These are phyloP conservation scores for Botrytis fabae DNA, from an alignment of 2,329 filamentous ascomycete genomes.

Conservation along the genomic window DNA sequence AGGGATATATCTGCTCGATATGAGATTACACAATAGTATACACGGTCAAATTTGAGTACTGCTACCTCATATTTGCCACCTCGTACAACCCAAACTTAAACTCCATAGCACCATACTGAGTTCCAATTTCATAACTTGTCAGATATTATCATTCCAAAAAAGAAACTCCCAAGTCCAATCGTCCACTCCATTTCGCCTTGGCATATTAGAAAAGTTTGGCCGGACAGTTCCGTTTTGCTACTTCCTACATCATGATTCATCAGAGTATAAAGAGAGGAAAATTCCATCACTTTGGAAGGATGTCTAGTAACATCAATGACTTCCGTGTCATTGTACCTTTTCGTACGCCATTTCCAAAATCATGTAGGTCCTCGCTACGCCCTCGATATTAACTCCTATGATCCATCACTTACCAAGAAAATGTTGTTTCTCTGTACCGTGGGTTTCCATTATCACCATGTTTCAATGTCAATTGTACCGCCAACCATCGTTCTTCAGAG, in stretches of 20 bases:
- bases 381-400: conserved; percentile 11
- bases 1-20: background rate
- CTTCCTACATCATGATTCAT: background rate
- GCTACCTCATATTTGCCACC: background rate
- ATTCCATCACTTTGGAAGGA: background rate
- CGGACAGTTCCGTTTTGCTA: background rate
- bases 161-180: background rate
- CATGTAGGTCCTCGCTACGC: conserved; percentile 4
- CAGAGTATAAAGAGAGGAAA: background rate
- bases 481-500: conserved; percentile 39
- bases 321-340: background rate
- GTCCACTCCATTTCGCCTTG: background rate
- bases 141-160: background rate
- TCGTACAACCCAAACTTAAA: background rate
- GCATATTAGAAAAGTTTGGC: background rate
- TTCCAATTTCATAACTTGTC: background rate
- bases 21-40: conserved; percentile 22
- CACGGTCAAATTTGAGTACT: conserved; percentile 13
- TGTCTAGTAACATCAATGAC: conserved; percentile 5
- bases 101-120: conserved; percentile 4
- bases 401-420: conserved; percentile 37
- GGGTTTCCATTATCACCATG: conserved; percentile 33
- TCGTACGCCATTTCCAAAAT: conserved; percentile 14
- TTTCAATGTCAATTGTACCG: conserved; percentile 37
- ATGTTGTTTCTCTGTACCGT: conserved; percentile 39